A percentile compares a stretch with the other conserved stretches of the same genome.
Evolutionary conservation across 1,284 basidiomycete genomes (phyloP).

Genomic region (Sporisorium sorghi): DNA sequence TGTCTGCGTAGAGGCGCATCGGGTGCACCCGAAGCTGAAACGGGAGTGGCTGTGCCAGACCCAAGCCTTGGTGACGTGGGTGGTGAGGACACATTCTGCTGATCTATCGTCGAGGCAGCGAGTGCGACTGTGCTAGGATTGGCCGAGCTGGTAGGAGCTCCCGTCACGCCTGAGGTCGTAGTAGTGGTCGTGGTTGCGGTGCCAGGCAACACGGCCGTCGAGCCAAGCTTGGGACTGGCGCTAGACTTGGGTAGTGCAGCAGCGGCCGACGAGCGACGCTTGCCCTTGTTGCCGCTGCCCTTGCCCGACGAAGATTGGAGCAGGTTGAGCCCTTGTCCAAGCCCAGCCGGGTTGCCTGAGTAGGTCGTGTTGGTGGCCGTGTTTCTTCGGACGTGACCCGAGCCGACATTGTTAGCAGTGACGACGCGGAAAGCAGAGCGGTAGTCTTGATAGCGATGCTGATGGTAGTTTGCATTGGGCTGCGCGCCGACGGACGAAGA

Average conservation of each 20-base stretch:
- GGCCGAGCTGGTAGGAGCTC: constrained; percentile 5
- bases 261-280: constrained; percentile 25
- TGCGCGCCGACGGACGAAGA: constrained; percentile 65
- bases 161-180: no score
- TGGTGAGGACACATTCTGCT: constrained; percentile 24
- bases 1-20: constrained; percentile 14
- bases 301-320: constrained; percentile 23
- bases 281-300: constrained; percentile 15
- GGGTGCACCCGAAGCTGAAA: constrained; percentile 6
- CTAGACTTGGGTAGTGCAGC: constrained; percentile 23
- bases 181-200: constrained; percentile 1
- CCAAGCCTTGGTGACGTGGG: constrained; percentile 34
- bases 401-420: constrained; percentile 46
- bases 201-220: constrained; percentile 6
- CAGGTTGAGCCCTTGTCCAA: constrained; percentile 35
- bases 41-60: constrained; percentile 20
- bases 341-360: constrained; percentile 16
- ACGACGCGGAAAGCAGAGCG: constrained; percentile 60
- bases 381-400: constrained; percentile 40
- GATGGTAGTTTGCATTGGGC: constrained; percentile 65
- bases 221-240: constrained; percentile 35
- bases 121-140: constrained; percentile 32
- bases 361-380: constrained; percentile 13
- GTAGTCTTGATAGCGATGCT: constrained; percentile 59
- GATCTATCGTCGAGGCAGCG: constrained; percentile 30